Conservation (phyloP, 768 basidiomycete species). For the Gloeopeniophorella convolvens region DNA sequence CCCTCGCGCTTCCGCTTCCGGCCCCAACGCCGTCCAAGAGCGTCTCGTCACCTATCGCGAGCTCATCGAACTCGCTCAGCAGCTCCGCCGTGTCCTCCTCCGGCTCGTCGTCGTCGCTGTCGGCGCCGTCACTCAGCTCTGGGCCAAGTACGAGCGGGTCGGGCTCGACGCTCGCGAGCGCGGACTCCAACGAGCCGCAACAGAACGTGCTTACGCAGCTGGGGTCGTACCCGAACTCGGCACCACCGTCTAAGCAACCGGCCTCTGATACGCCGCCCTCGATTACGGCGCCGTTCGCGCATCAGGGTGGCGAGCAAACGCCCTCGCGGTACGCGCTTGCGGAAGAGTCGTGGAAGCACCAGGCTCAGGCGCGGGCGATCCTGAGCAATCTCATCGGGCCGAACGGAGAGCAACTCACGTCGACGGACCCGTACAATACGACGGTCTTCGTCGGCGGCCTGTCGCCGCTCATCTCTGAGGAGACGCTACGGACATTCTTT, state of each 20-base stretch:
- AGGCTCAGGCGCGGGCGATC: slow-evolving; percentile 76
- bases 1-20: slow-evolving; percentile 45
- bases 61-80: slow-evolving; percentile 23
- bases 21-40: slow-evolving; percentile 47
- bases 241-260: slow-evolving; percentile 8
- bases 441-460: slow-evolving; percentile 93
- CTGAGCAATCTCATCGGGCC: slow-evolving; percentile 79
- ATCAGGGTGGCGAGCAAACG: slow-evolving; percentile 38
- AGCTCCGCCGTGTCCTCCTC: slow-evolving; percentile 34
- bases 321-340: slow-evolving; percentile 49
- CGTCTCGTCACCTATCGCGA: slow-evolving; percentile 64
- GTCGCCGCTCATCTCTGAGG: slow-evolving; percentile 84
- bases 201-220: slow-evolving; percentile 43
- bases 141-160: slow-evolving; percentile 42
- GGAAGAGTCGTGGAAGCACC: slow-evolving; percentile 81
- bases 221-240: slow-evolving; percentile 27
- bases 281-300: slow-evolving; percentile 36
- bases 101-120: slow-evolving; percentile 32
- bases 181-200: slow-evolving; percentile 46
- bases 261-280: slow-evolving; percentile 22
- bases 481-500: slow-evolving; percentile 86
- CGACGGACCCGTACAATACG: slow-evolving; percentile 92
- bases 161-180: slow-evolving; percentile 43
- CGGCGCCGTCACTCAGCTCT: slow-evolving; percentile 27
- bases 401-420: slow-evolving; percentile 80